A percentile compares a stretch with the other conserved stretches of the same genome.
Evolutionary conservation across 805 yeast genomes (phyloP).

Genomic region (Yarrowia keelungensis): DNA sequence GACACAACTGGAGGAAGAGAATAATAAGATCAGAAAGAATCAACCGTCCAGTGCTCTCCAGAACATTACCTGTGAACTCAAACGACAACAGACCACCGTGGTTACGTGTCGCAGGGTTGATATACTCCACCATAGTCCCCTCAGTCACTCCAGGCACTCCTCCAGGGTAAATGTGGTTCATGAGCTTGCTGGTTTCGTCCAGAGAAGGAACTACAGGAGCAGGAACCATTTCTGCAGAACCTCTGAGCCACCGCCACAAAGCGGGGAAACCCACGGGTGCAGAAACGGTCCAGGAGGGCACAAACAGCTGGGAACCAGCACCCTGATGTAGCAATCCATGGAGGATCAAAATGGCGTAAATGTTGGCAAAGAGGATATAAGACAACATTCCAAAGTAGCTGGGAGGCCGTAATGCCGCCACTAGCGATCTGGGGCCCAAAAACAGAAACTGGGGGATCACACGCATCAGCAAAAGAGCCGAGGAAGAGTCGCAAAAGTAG

Average conservation of each 20-base stretch:
- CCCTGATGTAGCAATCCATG: conserved; percentile 18
- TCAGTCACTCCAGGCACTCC: conserved; percentile 28
- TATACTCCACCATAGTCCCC: conserved; percentile 30
- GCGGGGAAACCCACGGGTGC: conserved; percentile 17
- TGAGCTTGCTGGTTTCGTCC: not conserved
- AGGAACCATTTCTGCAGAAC: conserved; percentile 8
- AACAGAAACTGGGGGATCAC: conserved; percentile 19
- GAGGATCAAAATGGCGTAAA: conserved; percentile 10
- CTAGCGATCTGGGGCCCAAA: conserved; percentile 5
- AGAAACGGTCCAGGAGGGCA: conserved; percentile 17
- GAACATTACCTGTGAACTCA: conserved; percentile 31
- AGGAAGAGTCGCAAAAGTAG: conserved; percentile 35
- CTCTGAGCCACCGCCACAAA: conserved; percentile 15
- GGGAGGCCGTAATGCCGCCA: conserved; percentile 21
- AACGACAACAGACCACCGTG: conserved; percentile 26
- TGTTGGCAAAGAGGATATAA: conserved; percentile 9
- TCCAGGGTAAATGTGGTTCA: conserved; percentile 37
- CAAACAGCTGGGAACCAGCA: not conserved
- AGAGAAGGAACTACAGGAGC: conserved; percentile 2
- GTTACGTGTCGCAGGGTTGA: conserved; percentile 1
- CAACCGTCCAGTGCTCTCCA: not conserved
- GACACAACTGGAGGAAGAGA: conserved; percentile 10
- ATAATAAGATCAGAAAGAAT: conserved; percentile 18
- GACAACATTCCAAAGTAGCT: conserved; percentile 16
- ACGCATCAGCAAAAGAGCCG: conserved; percentile 3